phyloP scores from a whole-genome alignment of 2,329 filamentous ascomycete species.

The Biscogniauxia mediterranea region DNA sequence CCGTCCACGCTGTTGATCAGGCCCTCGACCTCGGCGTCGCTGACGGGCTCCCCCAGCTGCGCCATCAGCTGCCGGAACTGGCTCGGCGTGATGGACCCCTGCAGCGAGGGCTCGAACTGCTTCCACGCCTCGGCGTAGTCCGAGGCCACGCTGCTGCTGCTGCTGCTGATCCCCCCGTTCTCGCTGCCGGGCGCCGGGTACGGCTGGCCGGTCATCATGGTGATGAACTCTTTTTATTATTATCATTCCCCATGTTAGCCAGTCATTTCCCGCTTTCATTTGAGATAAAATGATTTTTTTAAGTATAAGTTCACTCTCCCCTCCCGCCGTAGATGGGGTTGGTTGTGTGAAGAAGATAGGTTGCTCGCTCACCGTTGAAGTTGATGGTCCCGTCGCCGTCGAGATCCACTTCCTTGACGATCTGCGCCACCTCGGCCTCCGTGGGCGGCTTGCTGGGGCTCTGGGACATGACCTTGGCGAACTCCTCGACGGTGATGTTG shows the following conservation, averaged over 20 bases:
- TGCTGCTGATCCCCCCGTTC: constrained; percentile 14
- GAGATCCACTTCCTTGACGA: constrained; percentile 38
- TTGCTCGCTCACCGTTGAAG: constrained; percentile 34
- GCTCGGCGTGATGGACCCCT: constrained; percentile 33
- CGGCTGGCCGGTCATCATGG: constrained; percentile 41
- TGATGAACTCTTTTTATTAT: constrained; percentile 38
- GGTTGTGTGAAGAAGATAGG: not conserved
- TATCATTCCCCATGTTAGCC: not conserved
- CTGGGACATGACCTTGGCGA: constrained; percentile 37
- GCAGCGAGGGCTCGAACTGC: constrained; percentile 33
- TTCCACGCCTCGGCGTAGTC: constrained; percentile 36
- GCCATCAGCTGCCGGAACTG: constrained; percentile 36
- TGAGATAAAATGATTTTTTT: no score
- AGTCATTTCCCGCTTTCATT: no score
- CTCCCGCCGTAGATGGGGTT: not conserved
- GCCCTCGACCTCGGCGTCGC: constrained; percentile 33
- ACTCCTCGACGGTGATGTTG: constrained; percentile 38
- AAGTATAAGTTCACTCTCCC: not conserved
- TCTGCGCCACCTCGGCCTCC: constrained; percentile 37
- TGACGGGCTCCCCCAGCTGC: constrained; percentile 33
- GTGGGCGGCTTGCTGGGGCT: constrained; percentile 30
- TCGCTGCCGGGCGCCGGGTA: constrained; percentile 29
- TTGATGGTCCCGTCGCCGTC: constrained; percentile 40
- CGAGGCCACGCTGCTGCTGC: constrained; percentile 18
- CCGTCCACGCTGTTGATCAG: constrained; percentile 36